Evolutionary conservation across 2,329 filamentous ascomycete species (phyloP), one percentile per base, ranked within the genome.

Genomic region (Pseudocercospora cruenta): DNA sequence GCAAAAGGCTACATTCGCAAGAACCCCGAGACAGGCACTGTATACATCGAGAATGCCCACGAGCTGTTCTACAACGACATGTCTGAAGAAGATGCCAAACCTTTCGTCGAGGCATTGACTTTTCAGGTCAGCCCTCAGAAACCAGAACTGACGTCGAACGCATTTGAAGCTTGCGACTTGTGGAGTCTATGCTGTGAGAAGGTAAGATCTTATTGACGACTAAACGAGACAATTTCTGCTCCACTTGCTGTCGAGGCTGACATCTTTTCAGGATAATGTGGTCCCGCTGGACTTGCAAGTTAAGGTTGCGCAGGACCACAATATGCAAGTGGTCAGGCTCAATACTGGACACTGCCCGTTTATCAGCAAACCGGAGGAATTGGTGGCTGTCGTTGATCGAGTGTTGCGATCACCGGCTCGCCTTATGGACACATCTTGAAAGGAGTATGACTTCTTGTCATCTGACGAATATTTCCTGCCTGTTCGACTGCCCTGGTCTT

Each of bases 21-120:
- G 4, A 53, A 64, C 4, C n/a, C 24, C 10, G 49, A 61, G 12
- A 19, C 31, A 19, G 59, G 59, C 12, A 19, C 10, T 8, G 49
- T 64, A 24, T 59, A 60, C 31, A 59, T 36, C 39, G 45, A 54
- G 4, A 45, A 62, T 10, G 58, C 51, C 33, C 49, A 67, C 16
- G 33, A 64, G 24, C 43, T 57, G 4, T 58, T 67, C 45, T 67
- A 53, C 49, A 58, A 65, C 5, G 65, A 67, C 43, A 67, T 67
- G 65, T 55, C 16, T n/a, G 19, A 33, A 28, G 62, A 62, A 47
- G 62, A 62, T 21, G 7, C 33, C 5, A 31, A 26, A 26, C 65
- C 65, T 19, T 67, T 53, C 33, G 54, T 64, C 16, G 62, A 67
- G 14, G 65, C 65, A 2, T 26, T 67, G 51, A 57, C 31, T 10